phyloP scores from a whole-genome alignment of 306 rosid genomes.

The Cucumis hystrix region DNA sequence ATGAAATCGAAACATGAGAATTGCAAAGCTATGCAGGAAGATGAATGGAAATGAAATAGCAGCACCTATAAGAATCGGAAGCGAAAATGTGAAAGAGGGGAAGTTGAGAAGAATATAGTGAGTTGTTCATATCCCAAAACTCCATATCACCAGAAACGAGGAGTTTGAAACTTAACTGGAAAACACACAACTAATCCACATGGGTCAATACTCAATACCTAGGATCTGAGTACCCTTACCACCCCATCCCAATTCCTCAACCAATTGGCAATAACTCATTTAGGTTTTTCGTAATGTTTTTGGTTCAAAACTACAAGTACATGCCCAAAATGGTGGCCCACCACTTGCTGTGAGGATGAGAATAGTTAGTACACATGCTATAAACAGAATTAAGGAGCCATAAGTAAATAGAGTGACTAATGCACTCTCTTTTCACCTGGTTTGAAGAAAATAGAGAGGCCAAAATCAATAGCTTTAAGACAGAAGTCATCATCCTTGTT shows the following conservation, averaged over 20 bases:
- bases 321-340: constrained; percentile 80
- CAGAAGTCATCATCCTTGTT: constrained; percentile 68
- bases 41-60: neutral
- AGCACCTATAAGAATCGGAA: constrained; percentile 4
- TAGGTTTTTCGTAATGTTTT: neutral
- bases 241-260: neutral
- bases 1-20: neutral
- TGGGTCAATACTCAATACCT: neutral
- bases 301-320: constrained; percentile 15
- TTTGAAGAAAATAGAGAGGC: constrained; percentile 70
- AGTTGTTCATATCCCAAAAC: too few relatives aligned
- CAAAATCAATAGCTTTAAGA: constrained; percentile 73
- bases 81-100: neutral
- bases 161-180: too few relatives aligned
- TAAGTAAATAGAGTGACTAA: neutral
- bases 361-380: neutral
- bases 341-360: constrained; percentile 18
- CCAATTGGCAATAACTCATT: constrained; percentile 1
- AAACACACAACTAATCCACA: too few relatives aligned
- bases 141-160: too few relatives aligned
- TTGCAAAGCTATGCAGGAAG: neutral
- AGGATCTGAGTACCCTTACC: neutral
- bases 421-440: constrained; percentile 29
- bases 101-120: neutral
- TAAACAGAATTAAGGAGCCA: neutral